Evolutionary conservation across 345 rosid genomes (phyloP).

Genomic region (Rhodamnia rubescens): DNA sequence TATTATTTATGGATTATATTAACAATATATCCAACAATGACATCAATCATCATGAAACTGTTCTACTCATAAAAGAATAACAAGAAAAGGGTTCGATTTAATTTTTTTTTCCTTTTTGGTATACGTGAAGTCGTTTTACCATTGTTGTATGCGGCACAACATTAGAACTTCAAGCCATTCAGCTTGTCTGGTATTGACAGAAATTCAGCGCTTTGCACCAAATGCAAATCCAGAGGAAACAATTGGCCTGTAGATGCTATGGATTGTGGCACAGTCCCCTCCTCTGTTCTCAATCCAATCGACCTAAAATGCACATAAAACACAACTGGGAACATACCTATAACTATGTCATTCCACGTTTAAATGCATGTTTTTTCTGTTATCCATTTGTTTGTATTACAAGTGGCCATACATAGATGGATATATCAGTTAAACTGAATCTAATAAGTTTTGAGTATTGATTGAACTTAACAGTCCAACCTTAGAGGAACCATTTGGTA

Average conservation of each 20-base stretch:
- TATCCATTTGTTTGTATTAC: background rate
- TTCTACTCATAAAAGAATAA: background rate
- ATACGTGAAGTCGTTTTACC: background rate
- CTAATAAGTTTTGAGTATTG: background rate
- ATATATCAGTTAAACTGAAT: background rate
- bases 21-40: too few relatives aligned
- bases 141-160: background rate
- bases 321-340: background rate
- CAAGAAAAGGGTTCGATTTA: background rate
- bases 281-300: constrained; percentile 46
- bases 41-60: background rate
- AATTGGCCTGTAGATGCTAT: constrained; percentile 7
- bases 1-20: too few relatives aligned
- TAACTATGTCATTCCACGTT: background rate
- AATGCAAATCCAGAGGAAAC: constrained; percentile 31
- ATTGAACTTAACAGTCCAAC: constrained; percentile 1
- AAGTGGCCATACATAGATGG: background rate
- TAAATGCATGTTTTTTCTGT: background rate
- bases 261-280: constrained; percentile 21
- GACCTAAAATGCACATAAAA: constrained; percentile 14
- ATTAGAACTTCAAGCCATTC: constrained; percentile 13
- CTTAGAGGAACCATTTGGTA: constrained; percentile 18
- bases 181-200: constrained; percentile 10
- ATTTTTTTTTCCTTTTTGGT: background rate
- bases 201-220: constrained; percentile 43